Evolutionary conservation across 179 eudicot genomes (phyloP).

Genomic region (Amaranthus tricolor): DNA sequence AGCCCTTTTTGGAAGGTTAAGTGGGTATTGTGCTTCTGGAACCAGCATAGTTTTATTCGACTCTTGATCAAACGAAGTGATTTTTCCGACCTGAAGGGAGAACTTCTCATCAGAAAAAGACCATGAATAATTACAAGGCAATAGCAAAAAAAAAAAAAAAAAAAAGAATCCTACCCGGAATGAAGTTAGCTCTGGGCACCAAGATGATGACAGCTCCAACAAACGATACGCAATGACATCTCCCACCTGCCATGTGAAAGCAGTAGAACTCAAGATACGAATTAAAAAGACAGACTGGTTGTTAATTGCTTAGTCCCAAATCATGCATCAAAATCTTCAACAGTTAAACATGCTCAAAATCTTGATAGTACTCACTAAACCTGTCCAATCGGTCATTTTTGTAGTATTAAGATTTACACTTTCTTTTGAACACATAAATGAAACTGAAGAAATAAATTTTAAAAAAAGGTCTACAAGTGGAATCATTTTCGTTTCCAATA

Average conservation of each 20-base stretch:
- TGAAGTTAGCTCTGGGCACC: conserved; percentile 76
- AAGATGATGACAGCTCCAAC: conserved; percentile 71
- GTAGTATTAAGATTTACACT: not conserved
- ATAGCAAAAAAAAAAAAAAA: conserved; percentile 9
- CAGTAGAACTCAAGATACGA: not conserved
- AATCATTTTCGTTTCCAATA: not conserved
- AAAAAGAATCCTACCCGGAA: conserved; percentile 48
- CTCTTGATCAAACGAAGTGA: conserved; percentile 41
- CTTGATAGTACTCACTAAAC: not conserved
- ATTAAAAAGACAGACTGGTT: conserved; percentile 1
- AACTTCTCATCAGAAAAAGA: not conserved
- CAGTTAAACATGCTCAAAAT: not conserved
- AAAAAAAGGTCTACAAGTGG: not conserved
- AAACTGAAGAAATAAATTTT: not conserved
- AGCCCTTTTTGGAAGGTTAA: conserved; percentile 38
- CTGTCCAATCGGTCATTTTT: not conserved
- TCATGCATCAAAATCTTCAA: not conserved
- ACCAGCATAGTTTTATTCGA: conserved; percentile 46
- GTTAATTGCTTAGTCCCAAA: not conserved
- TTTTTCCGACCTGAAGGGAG: conserved; percentile 65
- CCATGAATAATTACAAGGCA: conserved; percentile 9
- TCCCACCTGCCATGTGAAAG: conserved; percentile 59
- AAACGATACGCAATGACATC: conserved; percentile 84
- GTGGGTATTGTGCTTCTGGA: conserved; percentile 74
- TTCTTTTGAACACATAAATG: not conserved